These are phyloP conservation scores for Aspergillus unguis DNA, from an alignment of 2,329 filamentous ascomycete species.

Conservation along the genomic window DNA sequence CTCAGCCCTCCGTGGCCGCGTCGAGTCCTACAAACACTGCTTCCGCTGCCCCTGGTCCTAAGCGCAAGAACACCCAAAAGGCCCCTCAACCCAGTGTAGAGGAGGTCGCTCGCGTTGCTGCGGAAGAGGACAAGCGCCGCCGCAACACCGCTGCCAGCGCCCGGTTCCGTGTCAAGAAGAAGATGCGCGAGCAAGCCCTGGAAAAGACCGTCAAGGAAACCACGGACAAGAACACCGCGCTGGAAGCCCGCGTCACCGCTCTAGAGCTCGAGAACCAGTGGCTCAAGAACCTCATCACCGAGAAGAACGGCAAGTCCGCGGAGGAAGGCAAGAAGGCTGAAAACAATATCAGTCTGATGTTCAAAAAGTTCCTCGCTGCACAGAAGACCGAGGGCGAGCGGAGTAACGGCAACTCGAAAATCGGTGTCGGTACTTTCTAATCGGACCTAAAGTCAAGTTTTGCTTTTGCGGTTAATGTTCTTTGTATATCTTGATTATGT, in stretches of 20 bases:
- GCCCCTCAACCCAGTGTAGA: slow-evolving; percentile 54
- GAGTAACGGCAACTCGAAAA: slow-evolving; percentile 33
- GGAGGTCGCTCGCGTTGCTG: slow-evolving; percentile 68
- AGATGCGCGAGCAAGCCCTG: slow-evolving; percentile 83
- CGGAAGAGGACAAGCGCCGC: slow-evolving; percentile 86
- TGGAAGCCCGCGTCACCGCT: slow-evolving; percentile 71
- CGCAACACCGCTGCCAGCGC: slow-evolving; percentile 86
- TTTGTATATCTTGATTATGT: slow-evolving; percentile 10
- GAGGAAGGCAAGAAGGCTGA: slow-evolving; percentile 45
- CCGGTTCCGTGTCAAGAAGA: slow-evolving; percentile 95
- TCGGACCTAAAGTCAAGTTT: slow-evolving; percentile 6
- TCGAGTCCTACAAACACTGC: slow-evolving; percentile 16
- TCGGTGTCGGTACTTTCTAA: slow-evolving; percentile 29
- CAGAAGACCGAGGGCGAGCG: slow-evolving; percentile 28
- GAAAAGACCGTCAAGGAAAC: slow-evolving; percentile 80
- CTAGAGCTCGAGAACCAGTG: slow-evolving; percentile 79
- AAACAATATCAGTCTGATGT: slow-evolving; percentile 39
- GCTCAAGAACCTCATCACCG: slow-evolving; percentile 74
- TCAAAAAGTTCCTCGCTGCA: slow-evolving; percentile 39
- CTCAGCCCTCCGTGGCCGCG: slow-evolving; percentile 20
- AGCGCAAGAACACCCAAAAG: slow-evolving; percentile 40
- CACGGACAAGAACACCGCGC: slow-evolving; percentile 69
- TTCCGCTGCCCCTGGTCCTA: slow-evolving; percentile 25
- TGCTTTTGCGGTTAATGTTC: background rate
- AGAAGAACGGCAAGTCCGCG: slow-evolving; percentile 60